These are phyloP conservation scores for Lentithecium fluviatile DNA, from an alignment of 495 filamentous ascomycete species.

Conservation along the genomic window DNA sequence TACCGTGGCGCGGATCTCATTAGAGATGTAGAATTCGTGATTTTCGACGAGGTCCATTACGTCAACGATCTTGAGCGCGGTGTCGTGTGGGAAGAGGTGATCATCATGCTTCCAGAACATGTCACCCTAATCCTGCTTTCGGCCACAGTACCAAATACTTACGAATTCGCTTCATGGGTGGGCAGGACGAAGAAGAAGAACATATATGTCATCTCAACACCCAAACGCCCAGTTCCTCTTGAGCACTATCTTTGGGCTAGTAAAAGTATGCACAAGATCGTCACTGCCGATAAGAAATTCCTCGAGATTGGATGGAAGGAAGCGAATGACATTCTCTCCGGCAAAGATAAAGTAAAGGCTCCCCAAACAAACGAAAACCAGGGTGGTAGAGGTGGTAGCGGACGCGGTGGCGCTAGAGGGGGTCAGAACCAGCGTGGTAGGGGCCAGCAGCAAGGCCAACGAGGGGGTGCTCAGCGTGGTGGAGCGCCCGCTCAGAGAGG, in stretches of 20 bases:
- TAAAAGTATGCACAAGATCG: slow-evolving; percentile 90
- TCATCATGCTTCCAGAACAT: slow-evolving; percentile 98
- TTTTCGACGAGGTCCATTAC: slow-evolving; percentile 98
- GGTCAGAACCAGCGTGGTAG: slow-evolving; percentile 49
- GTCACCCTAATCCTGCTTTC: slow-evolving; percentile 93
- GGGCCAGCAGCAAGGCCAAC: slow-evolving; percentile 51
- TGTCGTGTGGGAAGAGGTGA: slow-evolving; percentile 99
- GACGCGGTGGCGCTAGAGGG: slow-evolving; percentile 45
- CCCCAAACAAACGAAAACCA: slow-evolving; percentile 48
- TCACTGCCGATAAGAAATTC: slow-evolving; percentile 87
- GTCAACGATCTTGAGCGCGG: slow-evolving; percentile 97
- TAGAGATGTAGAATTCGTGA: slow-evolving; percentile 96
- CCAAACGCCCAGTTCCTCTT: slow-evolving; percentile 89
- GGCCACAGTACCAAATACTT: slow-evolving; percentile 93
- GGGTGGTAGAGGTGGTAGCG: slow-evolving; percentile 30
- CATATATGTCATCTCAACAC: slow-evolving; percentile 97
- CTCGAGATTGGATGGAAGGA: slow-evolving; percentile 91
- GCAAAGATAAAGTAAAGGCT: slow-evolving; percentile 73
- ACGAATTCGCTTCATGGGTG: slow-evolving; percentile 98
- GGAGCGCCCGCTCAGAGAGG: slow-evolving; percentile 58
- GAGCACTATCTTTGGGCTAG: slow-evolving; percentile 96
- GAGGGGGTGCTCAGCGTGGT: slow-evolving; percentile 56
- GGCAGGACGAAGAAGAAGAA: slow-evolving; percentile 97
- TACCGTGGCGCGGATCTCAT: slow-evolving; percentile 96
- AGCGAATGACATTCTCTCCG: slow-evolving; percentile 78